These are phyloP conservation scores for Kodamaea ohmeri DNA, from an alignment of 1,139 yeast genomes.

Conservation along the genomic window DNA sequence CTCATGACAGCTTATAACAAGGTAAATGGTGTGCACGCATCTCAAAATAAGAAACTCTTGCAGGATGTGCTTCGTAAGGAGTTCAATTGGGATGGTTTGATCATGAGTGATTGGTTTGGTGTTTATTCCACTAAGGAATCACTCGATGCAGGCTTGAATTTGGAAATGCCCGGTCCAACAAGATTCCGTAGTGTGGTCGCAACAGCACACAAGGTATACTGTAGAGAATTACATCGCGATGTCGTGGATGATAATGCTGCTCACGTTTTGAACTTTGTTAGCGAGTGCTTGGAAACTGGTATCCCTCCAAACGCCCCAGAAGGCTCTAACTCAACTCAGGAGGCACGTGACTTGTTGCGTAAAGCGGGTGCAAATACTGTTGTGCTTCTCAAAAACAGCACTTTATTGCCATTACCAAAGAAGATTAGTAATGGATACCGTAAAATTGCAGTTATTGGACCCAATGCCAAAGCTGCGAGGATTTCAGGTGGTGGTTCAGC, in stretches of 20 bases:
- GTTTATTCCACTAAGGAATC: conserved; percentile 48
- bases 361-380: conserved; percentile 19
- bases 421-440: conserved; percentile 5
- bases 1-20: conserved; percentile 62
- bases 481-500: conserved; percentile 43
- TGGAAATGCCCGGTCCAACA: conserved; percentile 66
- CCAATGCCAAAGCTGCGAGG: conserved; percentile 33
- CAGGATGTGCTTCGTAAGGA: conserved; percentile 49
- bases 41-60: conserved; percentile 43
- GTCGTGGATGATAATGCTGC: conserved; percentile 19
- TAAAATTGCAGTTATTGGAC: conserved; percentile 35
- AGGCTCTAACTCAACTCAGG: conserved; percentile 17
- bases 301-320: conserved; percentile 16
- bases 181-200: conserved; percentile 41
- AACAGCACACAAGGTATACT: conserved; percentile 35
- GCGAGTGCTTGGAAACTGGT: conserved; percentile 17
- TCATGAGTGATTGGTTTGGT: conserved; percentile 66
- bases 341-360: conserved; percentile 17
- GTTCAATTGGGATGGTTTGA: conserved; percentile 55
- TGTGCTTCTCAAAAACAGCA: conserved; percentile 23
- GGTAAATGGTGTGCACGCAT: conserved; percentile 55
- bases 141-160: conserved; percentile 54
- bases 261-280: conserved; percentile 17
- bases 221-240: conserved; percentile 24
- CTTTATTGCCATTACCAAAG: conserved; percentile 17